These are phyloP conservation scores for Zopfia rhizophila DNA, from an alignment of 2,329 filamentous ascomycete genomes.

Conservation along the genomic window DNA sequence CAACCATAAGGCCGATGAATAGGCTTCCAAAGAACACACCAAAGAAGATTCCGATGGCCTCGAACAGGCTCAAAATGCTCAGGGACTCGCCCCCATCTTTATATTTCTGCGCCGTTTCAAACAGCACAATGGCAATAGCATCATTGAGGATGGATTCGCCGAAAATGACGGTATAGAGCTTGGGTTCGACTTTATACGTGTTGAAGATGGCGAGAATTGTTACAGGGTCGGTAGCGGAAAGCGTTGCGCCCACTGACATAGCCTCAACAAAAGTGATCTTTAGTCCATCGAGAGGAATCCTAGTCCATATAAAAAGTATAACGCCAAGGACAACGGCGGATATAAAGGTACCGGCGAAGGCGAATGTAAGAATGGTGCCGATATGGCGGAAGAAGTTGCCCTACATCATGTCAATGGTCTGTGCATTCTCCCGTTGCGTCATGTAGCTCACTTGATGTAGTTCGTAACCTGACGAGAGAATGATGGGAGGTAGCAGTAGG, in stretches of 20 bases:
- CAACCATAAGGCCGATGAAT: conserved; percentile 86
- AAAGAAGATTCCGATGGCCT: conserved; percentile 93
- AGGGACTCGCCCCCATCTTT: conserved; percentile 76
- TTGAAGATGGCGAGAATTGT: conserved; percentile 99
- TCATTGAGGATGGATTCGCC: conserved; percentile 98
- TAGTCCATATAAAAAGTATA: conserved; percentile 88
- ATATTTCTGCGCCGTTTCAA: conserved; percentile 96
- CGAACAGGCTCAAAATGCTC: conserved; percentile 84
- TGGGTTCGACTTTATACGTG: conserved; percentile 98
- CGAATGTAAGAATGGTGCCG: conserved; percentile 95
- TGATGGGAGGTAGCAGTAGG: conserved; percentile 96
- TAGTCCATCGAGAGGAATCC: conserved; percentile 85
- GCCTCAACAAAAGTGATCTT: conserved; percentile 93
- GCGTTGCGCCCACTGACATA: conserved; percentile 93
- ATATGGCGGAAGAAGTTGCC: conserved; percentile 99
- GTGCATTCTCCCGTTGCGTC: not conserved
- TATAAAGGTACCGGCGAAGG: conserved; percentile 96
- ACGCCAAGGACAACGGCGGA: conserved; percentile 94
- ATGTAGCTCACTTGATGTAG: conserved; percentile 75
- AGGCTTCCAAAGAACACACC: conserved; percentile 95
- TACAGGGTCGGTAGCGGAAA: conserved; percentile 96
- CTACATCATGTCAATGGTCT: conserved; percentile 37
- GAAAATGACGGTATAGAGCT: conserved; percentile 98
- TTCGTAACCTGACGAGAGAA: conserved; percentile 96
- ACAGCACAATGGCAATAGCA: conserved; percentile 97